A percentile compares a stretch with the other conserved stretches of the same genome.
phyloP scores from a whole-genome alignment of 192 early-diverging fungal genomes.

The Hyaloraphidium curvatum region DNA sequence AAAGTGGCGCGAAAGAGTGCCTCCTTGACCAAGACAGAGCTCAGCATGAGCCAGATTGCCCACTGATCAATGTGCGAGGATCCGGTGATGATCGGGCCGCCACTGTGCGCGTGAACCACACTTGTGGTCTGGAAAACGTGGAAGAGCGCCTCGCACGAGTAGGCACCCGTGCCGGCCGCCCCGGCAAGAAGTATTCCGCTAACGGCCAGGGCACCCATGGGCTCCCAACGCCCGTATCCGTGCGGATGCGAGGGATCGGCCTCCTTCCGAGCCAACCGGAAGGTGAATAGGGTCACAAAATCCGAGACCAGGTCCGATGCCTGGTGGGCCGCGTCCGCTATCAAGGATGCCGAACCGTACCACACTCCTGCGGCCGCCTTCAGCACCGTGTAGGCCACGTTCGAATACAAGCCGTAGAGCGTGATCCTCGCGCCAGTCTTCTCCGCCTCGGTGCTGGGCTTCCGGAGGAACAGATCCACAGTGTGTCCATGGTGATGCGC shows the following conservation, averaged over 20 bases:
- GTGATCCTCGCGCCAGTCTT: not conserved
- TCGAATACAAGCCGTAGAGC: not conserved
- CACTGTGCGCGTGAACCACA: too few species aligned
- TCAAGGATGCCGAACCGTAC: not conserved
- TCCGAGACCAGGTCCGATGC: conserved; percentile 1
- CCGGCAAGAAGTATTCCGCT: not conserved
- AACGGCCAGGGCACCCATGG: not conserved
- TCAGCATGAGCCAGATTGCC: not conserved
- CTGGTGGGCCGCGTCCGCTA: conserved; percentile 1
- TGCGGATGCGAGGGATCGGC: not conserved
- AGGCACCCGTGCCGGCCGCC: not conserved
- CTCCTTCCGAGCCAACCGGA: not conserved
- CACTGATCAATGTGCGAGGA: not conserved
- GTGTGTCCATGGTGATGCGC: too few species aligned
- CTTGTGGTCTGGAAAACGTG: not conserved
- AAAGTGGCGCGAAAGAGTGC: not conserved
- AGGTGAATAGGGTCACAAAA: not conserved
- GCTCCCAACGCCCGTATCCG: not conserved
- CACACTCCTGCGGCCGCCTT: not conserved
- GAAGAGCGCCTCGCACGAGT: not conserved
- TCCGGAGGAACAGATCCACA: too few species aligned
- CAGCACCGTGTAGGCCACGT: not conserved
- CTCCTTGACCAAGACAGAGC: not conserved
- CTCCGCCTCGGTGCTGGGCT: too few species aligned
- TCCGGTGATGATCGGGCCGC: too few species aligned